Evolutionary conservation across 306 rosid species (phyloP).

Genomic region (Corylus americana): DNA sequence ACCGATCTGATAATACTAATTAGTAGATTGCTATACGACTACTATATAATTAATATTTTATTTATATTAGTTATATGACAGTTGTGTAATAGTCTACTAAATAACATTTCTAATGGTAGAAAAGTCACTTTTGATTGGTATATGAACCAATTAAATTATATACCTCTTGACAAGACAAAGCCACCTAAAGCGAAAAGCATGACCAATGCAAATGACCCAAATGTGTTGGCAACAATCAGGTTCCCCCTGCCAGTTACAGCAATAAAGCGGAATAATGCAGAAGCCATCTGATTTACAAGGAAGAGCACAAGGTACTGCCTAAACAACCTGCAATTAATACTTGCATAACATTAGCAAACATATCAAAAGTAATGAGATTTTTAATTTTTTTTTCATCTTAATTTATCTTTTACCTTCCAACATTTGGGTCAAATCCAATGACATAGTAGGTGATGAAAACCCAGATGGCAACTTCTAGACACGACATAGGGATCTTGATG

Average conservation of each 20-base stretch:
- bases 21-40: too few species aligned
- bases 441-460: slow-evolving; percentile 56
- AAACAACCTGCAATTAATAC: slow-evolving; percentile 36
- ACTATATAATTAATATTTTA: too few species aligned
- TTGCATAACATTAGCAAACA: neutral
- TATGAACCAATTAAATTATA: neutral
- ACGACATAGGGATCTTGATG: slow-evolving; percentile 54
- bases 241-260: slow-evolving; percentile 48
- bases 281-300: slow-evolving; percentile 49
- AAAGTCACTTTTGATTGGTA: neutral
- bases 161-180: slow-evolving; percentile 47
- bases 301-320: slow-evolving; percentile 42
- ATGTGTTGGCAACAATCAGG: slow-evolving; percentile 40
- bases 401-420: slow-evolving; percentile 40
- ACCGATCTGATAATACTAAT: neutral
- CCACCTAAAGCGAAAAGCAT: slow-evolving; percentile 43
- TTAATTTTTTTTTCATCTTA: too few species aligned
- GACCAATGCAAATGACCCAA: slow-evolving; percentile 36
- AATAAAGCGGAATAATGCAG: slow-evolving; percentile 49
- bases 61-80: too few species aligned
- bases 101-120: neutral
- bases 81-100: too few species aligned
- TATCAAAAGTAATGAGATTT: neutral
- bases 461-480: slow-evolving; percentile 61
- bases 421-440: slow-evolving; percentile 60